Base-by-base conservation (phyloP, 2,329 filamentous ascomycete genomes). In the Clonostachys rhizophaga region DNA sequence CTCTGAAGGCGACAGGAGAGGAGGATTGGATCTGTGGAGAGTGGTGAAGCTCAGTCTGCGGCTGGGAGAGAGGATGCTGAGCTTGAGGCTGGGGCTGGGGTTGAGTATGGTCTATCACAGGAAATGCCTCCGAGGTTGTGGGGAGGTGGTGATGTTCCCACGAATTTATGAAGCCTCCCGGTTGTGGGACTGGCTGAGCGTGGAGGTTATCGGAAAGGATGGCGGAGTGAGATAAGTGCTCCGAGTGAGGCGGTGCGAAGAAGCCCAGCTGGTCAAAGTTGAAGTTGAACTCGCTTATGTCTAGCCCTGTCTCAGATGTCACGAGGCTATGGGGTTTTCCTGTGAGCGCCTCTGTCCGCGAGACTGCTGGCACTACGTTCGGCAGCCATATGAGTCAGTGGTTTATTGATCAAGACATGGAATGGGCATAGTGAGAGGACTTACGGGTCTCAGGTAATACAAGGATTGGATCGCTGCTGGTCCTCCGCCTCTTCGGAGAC, bases 401-500 rank as follows among this genome's bases (percentile, higher is more conserved):
- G 44, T 49, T 40, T 40, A 40, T 33, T 45, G 43, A 35, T 30
- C 47, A 48, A 53, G 51, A 48, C 47, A 52, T 43, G 33, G 34
- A 47, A 42, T 39, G 42, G 18, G 40, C 42, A 46, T 46, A 33
- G 40, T 30, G 42, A 39, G 45, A 49, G 52, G 56, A 63, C 66
- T 47, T 65, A 69, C 66, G 59, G 54, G 61, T 41, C 49, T 68
- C 61, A 57, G 58, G 60, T 58, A 60, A 56, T 47, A 62, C 58
- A 56, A 63, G 53, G 50, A 52, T 58, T 52, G 56, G 52, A 52
- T 66, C 61, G 46, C 56, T 62, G 42, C 57, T 58, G 37, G 64
- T 68, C 48, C 65, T 60, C 49, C 63, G 59, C 48, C 66, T 58
- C 55, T 69, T 69, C 43, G 66, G 66, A 42, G 65, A 67, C 48